phyloP scores from a whole-genome alignment of 176 grass and related monocot genomes.

The Carex littledalei region DNA sequence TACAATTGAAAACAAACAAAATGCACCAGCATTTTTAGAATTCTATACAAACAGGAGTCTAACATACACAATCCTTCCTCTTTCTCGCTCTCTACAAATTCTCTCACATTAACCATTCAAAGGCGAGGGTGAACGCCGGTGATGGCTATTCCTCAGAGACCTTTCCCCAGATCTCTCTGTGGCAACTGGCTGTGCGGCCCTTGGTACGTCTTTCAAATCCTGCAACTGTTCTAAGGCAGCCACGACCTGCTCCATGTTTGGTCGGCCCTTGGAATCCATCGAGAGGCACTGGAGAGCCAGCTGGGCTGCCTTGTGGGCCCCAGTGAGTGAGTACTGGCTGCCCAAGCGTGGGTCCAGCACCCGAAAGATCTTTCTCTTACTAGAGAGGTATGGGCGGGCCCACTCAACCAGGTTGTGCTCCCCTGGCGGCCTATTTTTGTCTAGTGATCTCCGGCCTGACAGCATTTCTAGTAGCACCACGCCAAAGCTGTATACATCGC shows the following conservation, averaged over 20 bases:
- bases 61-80: conserved; percentile 5
- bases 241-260: conserved; percentile 52
- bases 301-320: conserved; percentile 38
- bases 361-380: conserved; percentile 36
- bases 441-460: conserved; percentile 40
- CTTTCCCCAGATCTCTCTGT: background rate
- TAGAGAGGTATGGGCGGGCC: conserved; percentile 49
- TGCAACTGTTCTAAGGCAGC: conserved; percentile 39
- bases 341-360: conserved; percentile 45
- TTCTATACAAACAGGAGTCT: conserved; percentile 13
- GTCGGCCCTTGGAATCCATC: conserved; percentile 37
- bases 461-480: conserved; percentile 62
- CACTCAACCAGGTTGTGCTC: conserved; percentile 80
- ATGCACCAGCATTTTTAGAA: background rate
- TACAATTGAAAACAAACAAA: conserved; percentile 1
- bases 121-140: background rate
- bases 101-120: background rate
- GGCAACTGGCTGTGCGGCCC: background rate
- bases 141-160: background rate
- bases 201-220: conserved; percentile 30
- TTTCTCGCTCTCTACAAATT: background rate
- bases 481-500: conserved; percentile 66
- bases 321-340: conserved; percentile 43
- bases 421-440: conserved; percentile 54
- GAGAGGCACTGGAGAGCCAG: conserved; percentile 50